phyloP scores from a whole-genome alignment of 176 grass and related monocot genomes.

The Oryza meridionalis region DNA sequence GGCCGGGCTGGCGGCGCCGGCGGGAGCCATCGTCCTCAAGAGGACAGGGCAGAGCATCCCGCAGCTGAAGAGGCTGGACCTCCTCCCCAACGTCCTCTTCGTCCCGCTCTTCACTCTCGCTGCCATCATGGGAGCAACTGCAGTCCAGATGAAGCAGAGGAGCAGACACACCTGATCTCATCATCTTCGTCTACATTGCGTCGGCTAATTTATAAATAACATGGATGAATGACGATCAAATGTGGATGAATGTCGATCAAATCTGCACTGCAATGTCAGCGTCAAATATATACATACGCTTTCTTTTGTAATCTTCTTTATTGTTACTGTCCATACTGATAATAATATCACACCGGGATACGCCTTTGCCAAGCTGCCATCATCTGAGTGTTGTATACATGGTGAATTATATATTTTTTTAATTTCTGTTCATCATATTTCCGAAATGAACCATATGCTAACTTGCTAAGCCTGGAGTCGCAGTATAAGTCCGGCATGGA shows the following conservation, averaged over 20 bases:
- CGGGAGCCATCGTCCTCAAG: conserved; percentile 48
- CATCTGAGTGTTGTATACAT: too few relatives aligned
- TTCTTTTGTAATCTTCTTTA: neutral
- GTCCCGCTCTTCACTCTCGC: conserved; percentile 57
- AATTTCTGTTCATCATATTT: neutral
- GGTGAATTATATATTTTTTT: neutral
- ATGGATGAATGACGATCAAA: neutral
- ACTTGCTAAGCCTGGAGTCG: neutral
- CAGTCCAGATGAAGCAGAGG: conserved; percentile 42
- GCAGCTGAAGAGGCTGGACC: conserved; percentile 60
- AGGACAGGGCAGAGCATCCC: conserved; percentile 49
- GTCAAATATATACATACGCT: neutral
- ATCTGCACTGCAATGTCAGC: neutral
- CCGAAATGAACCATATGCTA: neutral
- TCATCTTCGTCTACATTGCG: too few relatives aligned
- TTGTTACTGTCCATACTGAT: neutral
- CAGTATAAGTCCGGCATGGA: neutral
- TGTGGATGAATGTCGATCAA: neutral
- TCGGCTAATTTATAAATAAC: neutral
- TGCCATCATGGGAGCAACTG: conserved; percentile 42
- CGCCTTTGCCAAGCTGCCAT: too few relatives aligned
- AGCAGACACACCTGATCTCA: conserved; percentile 20
- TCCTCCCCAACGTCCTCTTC: conserved; percentile 66
- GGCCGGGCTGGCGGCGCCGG: conserved; percentile 38
- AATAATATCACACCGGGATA: too few relatives aligned